phyloP scores from a whole-genome alignment of 2,329 filamentous ascomycete species.

The Alternaria triticina region DNA sequence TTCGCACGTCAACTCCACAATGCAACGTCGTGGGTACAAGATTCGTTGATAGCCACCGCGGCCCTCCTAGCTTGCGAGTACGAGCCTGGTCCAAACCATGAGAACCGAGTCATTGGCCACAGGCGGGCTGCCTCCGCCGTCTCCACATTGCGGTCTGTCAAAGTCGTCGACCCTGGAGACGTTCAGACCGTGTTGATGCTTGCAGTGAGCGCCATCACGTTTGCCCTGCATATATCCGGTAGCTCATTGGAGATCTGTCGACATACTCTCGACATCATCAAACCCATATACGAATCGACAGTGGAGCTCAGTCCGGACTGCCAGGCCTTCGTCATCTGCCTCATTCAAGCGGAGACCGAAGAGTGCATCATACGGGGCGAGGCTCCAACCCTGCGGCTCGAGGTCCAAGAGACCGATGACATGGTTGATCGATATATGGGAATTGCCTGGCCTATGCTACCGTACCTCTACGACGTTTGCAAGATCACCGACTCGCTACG shows the following conservation, averaged over 20 bases:
- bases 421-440: slow-evolving; percentile 6
- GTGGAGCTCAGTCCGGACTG: not conserved
- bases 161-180: not conserved
- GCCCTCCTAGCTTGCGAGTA: slow-evolving; percentile 8
- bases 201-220: slow-evolving; percentile 8
- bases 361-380: slow-evolving; percentile 5
- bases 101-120: slow-evolving; percentile 3
- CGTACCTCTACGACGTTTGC: slow-evolving; percentile 4
- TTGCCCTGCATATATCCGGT: slow-evolving; percentile 6
- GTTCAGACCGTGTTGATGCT: slow-evolving; percentile 1
- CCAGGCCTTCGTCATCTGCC: slow-evolving; percentile 3
- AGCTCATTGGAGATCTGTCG: slow-evolving; percentile 1
- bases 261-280: slow-evolving; percentile 3
- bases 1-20: slow-evolving; percentile 7
- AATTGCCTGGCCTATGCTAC: slow-evolving; percentile 4
- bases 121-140: slow-evolving; percentile 5
- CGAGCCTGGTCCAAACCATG: not conserved
- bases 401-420: not conserved
- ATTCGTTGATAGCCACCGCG: slow-evolving; percentile 8
- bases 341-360: slow-evolving; percentile 1
- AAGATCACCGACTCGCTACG: not conserved
- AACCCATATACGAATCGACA: not conserved
- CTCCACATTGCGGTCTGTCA: slow-evolving; percentile 3
- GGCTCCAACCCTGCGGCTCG: slow-evolving; percentile 6
- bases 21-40: not conserved